Percentiles rank a stretch among this genome's conserved stretches.
Conservation (phyloP, 148 eudicot genomes). For the Salicornia ramosissima region DNA sequence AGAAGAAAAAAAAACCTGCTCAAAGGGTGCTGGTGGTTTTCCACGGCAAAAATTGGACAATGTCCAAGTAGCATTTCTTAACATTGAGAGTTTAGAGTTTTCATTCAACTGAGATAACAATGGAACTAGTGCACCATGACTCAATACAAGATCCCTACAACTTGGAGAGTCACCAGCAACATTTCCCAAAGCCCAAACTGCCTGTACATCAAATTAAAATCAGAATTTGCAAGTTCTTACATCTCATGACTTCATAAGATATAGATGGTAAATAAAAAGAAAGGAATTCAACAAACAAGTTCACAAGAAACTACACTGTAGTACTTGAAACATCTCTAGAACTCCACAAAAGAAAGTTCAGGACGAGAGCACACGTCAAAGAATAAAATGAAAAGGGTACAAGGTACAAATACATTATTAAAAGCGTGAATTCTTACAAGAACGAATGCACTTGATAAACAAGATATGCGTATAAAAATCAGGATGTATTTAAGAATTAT, state of each 20-base stretch:
- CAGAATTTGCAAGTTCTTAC: background rate
- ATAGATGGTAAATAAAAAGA: background rate
- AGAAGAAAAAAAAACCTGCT: slow-evolving; percentile 53
- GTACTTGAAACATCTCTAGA: background rate
- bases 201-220: slow-evolving; percentile 38
- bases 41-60: slow-evolving; percentile 89
- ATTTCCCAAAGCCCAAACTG: slow-evolving; percentile 95
- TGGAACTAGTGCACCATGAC: slow-evolving; percentile 82
- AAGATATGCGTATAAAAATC: background rate
- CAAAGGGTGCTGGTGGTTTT: slow-evolving; percentile 91
- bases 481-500: background rate
- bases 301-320: background rate
- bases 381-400: background rate
- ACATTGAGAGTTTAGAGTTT: slow-evolving; percentile 78
- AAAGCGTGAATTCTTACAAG: background rate
- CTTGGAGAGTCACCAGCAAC: slow-evolving; percentile 94
- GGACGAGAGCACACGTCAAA: background rate
- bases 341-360: background rate
- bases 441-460: too few species aligned
- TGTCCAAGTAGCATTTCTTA: slow-evolving; percentile 96
- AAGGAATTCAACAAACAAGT: background rate
- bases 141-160: slow-evolving; percentile 84
- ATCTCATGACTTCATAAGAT: background rate
- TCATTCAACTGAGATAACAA: slow-evolving; percentile 82
- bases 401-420: background rate